Conservation (phyloP, 352 stramenopile genomes). For the Thraustochytrium sp. region DNA sequence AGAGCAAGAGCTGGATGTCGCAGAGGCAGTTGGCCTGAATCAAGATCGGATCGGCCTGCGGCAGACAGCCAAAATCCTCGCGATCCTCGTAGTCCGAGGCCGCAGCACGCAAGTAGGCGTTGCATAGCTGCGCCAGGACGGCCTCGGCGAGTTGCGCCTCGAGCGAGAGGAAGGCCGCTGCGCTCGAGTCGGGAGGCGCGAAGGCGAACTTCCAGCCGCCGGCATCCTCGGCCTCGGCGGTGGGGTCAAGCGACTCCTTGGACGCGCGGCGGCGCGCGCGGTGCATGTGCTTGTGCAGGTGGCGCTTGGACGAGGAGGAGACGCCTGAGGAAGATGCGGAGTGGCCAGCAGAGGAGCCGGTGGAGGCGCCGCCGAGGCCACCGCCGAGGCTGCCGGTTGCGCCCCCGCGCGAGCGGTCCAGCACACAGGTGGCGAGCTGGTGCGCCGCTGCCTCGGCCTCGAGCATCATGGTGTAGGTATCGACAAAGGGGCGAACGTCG, state of each 20-base stretch:
- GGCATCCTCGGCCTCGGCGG: neutral
- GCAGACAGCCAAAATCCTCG: constrained; percentile 1
- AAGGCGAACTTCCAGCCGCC: constrained; percentile 7
- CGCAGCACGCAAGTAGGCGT: neutral
- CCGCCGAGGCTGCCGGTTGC: neutral
- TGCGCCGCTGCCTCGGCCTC: constrained; percentile 31
- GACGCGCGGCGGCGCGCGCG: neutral
- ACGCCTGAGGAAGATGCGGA: neutral
- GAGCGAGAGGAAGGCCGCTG: neutral
- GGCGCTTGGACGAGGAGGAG: neutral
- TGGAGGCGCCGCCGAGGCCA: neutral
- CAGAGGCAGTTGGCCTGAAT: constrained; percentile 20
- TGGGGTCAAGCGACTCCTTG: neutral
- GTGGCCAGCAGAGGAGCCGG: neutral
- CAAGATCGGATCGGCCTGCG: neutral
- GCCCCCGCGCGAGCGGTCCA: neutral
- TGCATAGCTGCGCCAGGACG: constrained; percentile 38
- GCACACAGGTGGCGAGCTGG: constrained; percentile 28
- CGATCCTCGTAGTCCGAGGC: neutral
- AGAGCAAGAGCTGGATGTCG: constrained; percentile 32
- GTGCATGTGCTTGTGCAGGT: neutral
- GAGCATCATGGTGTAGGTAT: neutral
- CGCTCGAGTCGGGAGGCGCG: constrained; percentile 12
- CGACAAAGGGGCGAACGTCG: neutral
- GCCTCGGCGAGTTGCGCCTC: constrained; percentile 25